These are phyloP conservation scores for Tetrapisispora pingtungensis DNA, from an alignment of 805 yeast genomes.

Conservation along the genomic window DNA sequence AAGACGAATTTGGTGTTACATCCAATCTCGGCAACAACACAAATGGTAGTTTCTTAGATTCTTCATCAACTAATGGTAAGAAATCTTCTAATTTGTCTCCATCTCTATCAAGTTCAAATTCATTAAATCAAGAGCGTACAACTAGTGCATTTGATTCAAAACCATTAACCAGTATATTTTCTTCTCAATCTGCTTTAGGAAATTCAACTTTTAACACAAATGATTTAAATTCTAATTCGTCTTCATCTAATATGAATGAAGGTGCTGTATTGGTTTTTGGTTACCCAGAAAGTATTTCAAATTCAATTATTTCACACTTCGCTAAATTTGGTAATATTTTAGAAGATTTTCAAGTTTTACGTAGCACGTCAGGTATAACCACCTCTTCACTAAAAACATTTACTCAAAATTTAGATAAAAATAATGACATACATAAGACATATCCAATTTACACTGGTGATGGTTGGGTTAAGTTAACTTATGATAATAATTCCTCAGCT, in stretches of 20 bases:
- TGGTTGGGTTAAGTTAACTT: conserved; percentile 88
- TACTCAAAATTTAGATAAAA: conserved; percentile 1
- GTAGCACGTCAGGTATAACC: conserved; percentile 26
- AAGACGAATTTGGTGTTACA: conserved; percentile 25
- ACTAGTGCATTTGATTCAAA: conserved; percentile 16
- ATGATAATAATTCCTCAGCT: conserved; percentile 64
- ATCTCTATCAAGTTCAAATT: background rate
- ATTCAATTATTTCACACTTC: conserved; percentile 59
- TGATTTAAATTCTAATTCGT: background rate
- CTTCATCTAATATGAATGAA: conserved; percentile 25
- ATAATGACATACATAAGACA: conserved; percentile 18
- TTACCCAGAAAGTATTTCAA: conserved; percentile 68
- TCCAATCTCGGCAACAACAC: background rate
- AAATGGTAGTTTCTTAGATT: conserved; percentile 2
- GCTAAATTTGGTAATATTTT: conserved; percentile 69
- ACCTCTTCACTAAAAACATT: conserved; percentile 19
- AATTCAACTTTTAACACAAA: conserved; percentile 8
- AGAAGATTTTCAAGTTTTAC: conserved; percentile 54
- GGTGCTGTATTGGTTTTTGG: conserved; percentile 80
- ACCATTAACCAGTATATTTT: background rate
- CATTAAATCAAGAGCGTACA: background rate
- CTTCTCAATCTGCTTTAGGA: background rate
- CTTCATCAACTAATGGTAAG: conserved; percentile 3
- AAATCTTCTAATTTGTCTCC: conserved; percentile 5
- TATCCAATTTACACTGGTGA: conserved; percentile 74